These are phyloP conservation scores for Phytophthora citricola DNA, from an alignment of 352 stramenopile species.

Conservation along the genomic window DNA sequence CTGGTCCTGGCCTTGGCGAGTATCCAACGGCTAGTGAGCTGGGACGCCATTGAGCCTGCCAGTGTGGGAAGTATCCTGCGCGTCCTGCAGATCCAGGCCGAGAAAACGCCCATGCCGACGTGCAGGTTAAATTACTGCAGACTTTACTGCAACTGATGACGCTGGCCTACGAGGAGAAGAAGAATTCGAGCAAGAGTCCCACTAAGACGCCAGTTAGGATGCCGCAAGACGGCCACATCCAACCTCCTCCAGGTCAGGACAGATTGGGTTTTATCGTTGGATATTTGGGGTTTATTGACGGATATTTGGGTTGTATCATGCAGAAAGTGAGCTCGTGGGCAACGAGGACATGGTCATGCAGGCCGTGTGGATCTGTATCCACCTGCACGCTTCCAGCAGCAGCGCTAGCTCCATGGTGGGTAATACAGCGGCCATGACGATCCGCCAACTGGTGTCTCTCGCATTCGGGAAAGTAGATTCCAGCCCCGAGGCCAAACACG, in stretches of 20 bases:
- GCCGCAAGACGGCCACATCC: constrained; percentile 9
- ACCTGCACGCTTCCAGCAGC: constrained; percentile 77
- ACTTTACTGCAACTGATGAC: constrained; percentile 89
- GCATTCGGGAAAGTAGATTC: constrained; percentile 84
- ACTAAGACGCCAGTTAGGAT: constrained; percentile 7
- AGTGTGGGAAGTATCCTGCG: constrained; percentile 96
- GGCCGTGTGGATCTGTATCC: constrained; percentile 89
- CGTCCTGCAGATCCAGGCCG: constrained; percentile 96
- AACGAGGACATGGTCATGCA: constrained; percentile 90
- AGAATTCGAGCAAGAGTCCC: constrained; percentile 3
- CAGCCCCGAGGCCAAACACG: constrained; percentile 73
- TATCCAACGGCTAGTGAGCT: constrained; percentile 95
- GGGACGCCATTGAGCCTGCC: constrained; percentile 94
- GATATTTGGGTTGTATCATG: constrained; percentile 13
- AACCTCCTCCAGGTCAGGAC: constrained; percentile 13
- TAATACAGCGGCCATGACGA: constrained; percentile 90
- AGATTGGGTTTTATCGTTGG: not conserved
- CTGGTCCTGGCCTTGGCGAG: constrained; percentile 94
- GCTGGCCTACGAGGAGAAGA: constrained; percentile 75
- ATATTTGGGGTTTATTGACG: constrained; percentile 12
- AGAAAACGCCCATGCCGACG: constrained; percentile 86
- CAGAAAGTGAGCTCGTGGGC: constrained; percentile 62
- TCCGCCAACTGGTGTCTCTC: constrained; percentile 88
- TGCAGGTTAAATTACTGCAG: constrained; percentile 91
- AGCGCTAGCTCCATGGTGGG: constrained; percentile 80